Percentiles rank a stretch among this genome's conserved stretches.
phyloP scores from a whole-genome alignment of 1,284 basidiomycete genomes.

The Baeospora myosura region DNA sequence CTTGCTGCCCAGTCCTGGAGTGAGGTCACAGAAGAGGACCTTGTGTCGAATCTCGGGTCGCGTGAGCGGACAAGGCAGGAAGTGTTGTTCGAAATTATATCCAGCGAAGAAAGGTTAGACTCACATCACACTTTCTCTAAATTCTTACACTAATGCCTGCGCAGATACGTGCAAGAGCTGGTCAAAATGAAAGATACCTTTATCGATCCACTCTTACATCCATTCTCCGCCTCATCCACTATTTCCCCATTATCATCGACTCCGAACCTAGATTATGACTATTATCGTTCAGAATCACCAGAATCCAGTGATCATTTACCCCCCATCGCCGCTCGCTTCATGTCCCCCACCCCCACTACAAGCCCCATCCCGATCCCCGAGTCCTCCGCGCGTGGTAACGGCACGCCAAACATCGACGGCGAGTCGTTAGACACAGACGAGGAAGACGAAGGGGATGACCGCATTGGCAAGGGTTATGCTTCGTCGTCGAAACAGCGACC shows the following conservation, averaged over 20 bases:
- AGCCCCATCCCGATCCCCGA: conserved; percentile 41
- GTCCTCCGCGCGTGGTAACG: conserved; percentile 22
- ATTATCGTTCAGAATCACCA: conserved; percentile 55
- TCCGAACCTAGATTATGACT: conserved; percentile 57
- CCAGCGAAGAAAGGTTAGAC: conserved; percentile 87
- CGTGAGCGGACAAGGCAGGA: conserved; percentile 94
- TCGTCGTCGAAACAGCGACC: conserved; percentile 30
- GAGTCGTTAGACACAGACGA: conserved; percentile 68
- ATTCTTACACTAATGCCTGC: conserved; percentile 9
- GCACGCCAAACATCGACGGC: conserved; percentile 57
- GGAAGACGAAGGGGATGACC: conserved; percentile 56
- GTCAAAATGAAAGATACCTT: conserved; percentile 90
- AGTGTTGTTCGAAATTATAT: conserved; percentile 96
- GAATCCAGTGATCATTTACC: conserved; percentile 71
- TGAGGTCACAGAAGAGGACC: conserved; percentile 90
- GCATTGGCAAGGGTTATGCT: conserved; percentile 40
- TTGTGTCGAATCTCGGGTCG: conserved; percentile 88
- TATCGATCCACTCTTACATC: conserved; percentile 84
- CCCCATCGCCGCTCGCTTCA: conserved; percentile 89
- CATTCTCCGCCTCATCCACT: conserved; percentile 43
- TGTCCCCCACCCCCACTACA: conserved; percentile 61
- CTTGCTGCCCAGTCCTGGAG: conserved; percentile 87
- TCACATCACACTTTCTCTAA: conserved; percentile 4
- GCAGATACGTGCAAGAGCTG: conserved; percentile 89
- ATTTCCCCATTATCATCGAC: conserved; percentile 45